Percentiles rank a stretch among this genome's conserved stretches.
Evolutionary conservation across 495 filamentous ascomycete species (phyloP).

Genomic region (Neurospora sp.): DNA sequence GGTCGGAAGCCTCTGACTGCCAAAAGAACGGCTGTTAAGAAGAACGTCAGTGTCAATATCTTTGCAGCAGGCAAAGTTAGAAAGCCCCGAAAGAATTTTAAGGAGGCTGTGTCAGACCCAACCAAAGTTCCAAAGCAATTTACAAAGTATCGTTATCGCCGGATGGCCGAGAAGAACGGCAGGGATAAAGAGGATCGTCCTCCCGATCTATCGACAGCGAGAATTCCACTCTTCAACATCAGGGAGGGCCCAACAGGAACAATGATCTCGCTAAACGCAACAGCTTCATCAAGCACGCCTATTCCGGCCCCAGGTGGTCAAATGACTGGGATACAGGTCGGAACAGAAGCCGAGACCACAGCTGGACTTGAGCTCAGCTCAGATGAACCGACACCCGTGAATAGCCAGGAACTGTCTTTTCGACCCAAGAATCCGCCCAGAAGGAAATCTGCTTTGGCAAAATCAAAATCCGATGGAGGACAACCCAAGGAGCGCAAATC

Average conservation of each 20-base stretch:
- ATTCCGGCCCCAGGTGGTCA: not conserved
- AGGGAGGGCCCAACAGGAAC: not conserved
- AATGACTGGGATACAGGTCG: not conserved
- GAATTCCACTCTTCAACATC: slow-evolving; percentile 4
- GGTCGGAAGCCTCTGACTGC: slow-evolving; percentile 4
- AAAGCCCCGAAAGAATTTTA: slow-evolving; percentile 11
- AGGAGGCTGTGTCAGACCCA: slow-evolving; percentile 23
- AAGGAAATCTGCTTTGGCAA: not conserved
- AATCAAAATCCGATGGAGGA: not conserved
- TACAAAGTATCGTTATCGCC: slow-evolving; percentile 1
- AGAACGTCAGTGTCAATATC: slow-evolving; percentile 13
- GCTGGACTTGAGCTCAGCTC: not conserved
- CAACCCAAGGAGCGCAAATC: slow-evolving; percentile 24
- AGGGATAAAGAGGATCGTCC: slow-evolving; percentile 21
- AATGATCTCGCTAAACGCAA: not conserved
- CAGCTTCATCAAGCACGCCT: not conserved
- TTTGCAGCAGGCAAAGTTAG: slow-evolving; percentile 16
- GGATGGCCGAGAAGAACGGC: slow-evolving; percentile 11
- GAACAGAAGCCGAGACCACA: not conserved
- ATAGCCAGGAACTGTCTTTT: not conserved
- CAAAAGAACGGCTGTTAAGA: slow-evolving; percentile 11
- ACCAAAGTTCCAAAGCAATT: slow-evolving; percentile 24
- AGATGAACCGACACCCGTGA: not conserved
- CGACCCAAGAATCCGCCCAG: not conserved
- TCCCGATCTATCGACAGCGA: slow-evolving; percentile 6